These are phyloP conservation scores for Colletotrichum karsti DNA, from an alignment of 2,329 filamentous ascomycete genomes.

Conservation along the genomic window DNA sequence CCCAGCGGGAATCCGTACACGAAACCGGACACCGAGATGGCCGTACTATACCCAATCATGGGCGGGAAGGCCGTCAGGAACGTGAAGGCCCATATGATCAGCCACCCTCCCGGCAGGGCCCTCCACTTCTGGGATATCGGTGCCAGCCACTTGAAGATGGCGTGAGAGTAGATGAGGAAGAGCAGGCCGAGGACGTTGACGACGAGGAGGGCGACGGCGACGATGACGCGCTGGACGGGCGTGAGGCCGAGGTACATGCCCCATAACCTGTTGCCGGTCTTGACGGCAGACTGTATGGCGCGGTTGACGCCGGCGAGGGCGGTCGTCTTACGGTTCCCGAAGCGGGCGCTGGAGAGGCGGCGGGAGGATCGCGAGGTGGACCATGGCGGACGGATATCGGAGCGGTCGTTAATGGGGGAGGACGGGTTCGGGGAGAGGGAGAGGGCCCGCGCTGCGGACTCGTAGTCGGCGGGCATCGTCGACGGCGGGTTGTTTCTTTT, in stretches of 20 bases:
- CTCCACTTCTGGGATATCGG: slow-evolving; percentile 83
- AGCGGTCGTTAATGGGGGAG: slow-evolving; percentile 41
- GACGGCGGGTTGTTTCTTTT: neutral
- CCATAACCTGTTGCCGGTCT: slow-evolving; percentile 53
- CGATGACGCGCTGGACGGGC: slow-evolving; percentile 68
- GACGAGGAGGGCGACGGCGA: slow-evolving; percentile 58
- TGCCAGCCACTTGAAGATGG: slow-evolving; percentile 78
- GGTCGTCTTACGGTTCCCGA: slow-evolving; percentile 34
- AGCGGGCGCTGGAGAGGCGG: slow-evolving; percentile 53
- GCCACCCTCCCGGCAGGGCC: slow-evolving; percentile 74
- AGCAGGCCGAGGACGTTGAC: slow-evolving; percentile 68
- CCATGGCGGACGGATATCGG: slow-evolving; percentile 56
- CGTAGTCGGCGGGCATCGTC: slow-evolving; percentile 61
- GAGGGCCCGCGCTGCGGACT: slow-evolving; percentile 58
- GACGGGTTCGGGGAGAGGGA: slow-evolving; percentile 49
- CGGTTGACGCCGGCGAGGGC: slow-evolving; percentile 43
- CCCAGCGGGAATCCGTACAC: slow-evolving; percentile 68
- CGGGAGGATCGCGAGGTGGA: slow-evolving; percentile 31
- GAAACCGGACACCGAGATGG: slow-evolving; percentile 63
- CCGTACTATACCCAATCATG: slow-evolving; percentile 85
- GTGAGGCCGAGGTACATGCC: slow-evolving; percentile 64
- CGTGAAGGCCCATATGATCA: slow-evolving; percentile 78
- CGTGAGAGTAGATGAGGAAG: slow-evolving; percentile 80
- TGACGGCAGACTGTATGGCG: slow-evolving; percentile 49
- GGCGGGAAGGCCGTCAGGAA: slow-evolving; percentile 86